These are phyloP conservation scores for Podospora comata DNA, from an alignment of 495 filamentous ascomycete genomes.

Conservation along the genomic window DNA sequence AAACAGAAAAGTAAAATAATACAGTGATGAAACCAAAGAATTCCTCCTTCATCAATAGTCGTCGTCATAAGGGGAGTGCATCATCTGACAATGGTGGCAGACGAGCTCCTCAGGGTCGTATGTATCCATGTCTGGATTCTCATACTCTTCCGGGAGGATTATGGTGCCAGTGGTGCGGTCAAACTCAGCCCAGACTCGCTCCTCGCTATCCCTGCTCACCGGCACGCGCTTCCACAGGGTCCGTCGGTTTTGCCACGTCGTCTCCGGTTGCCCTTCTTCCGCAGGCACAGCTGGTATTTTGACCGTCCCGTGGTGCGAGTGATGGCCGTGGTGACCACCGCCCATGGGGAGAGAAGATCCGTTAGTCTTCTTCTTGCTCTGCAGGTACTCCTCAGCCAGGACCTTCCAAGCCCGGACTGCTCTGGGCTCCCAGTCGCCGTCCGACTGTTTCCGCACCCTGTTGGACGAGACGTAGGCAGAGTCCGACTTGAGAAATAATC, in stretches of 20 bases:
- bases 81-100: constrained; percentile 37
- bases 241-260: constrained; percentile 33
- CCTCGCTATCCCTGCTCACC: constrained; percentile 28
- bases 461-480: constrained; percentile 35
- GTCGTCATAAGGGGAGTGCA: constrained; percentile 24
- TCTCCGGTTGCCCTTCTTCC: constrained; percentile 41
- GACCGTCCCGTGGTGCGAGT: constrained; percentile 7
- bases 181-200: constrained; percentile 43
- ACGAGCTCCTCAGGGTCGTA: constrained; percentile 32
- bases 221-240: constrained; percentile 48
- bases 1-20: neutral
- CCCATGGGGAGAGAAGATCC: neutral
- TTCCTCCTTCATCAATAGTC: constrained; percentile 6
- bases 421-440: constrained; percentile 25
- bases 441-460: constrained; percentile 30
- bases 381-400: constrained; percentile 20
- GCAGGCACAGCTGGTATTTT: constrained; percentile 30
- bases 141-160: constrained; percentile 25
- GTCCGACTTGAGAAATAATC: constrained; percentile 37
- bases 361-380: neutral
- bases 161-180: constrained; percentile 38
- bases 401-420: constrained; percentile 37
- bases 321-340: constrained; percentile 13
- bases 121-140: constrained; percentile 18
- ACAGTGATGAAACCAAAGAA: neutral